Conservation (phyloP, 106 monocot genomes). For the Acorus gramineus region DNA sequence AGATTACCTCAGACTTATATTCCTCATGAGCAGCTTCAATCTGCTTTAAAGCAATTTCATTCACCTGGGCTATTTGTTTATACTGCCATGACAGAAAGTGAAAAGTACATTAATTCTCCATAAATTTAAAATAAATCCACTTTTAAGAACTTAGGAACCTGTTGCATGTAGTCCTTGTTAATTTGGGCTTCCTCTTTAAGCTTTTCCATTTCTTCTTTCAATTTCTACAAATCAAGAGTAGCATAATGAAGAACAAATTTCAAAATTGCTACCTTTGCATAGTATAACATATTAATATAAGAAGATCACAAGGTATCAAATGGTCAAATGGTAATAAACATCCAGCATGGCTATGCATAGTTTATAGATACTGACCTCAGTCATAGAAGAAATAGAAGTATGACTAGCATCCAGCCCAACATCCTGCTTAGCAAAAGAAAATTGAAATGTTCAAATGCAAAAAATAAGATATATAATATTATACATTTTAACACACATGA, state of each 20-base stretch:
- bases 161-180: slow-evolving; percentile 76
- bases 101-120: not conserved
- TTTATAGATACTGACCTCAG: too few relatives aligned
- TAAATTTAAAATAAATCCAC: not conserved
- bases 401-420: too few relatives aligned
- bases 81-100: slow-evolving; percentile 38
- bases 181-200: slow-evolving; percentile 71
- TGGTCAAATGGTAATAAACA: too few relatives aligned
- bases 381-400: too few relatives aligned
- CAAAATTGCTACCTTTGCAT: too few relatives aligned
- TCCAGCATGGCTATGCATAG: too few relatives aligned
- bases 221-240: slow-evolving; percentile 40
- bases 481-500: too few relatives aligned
- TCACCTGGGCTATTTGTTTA: slow-evolving; percentile 77
- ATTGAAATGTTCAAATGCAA: too few relatives aligned
- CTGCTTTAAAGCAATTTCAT: slow-evolving; percentile 84
- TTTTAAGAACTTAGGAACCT: slow-evolving; percentile 25
- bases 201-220: slow-evolving; percentile 66
- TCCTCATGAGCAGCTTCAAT: slow-evolving; percentile 74
- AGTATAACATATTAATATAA: too few relatives aligned
- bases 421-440: too few relatives aligned
- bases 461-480: too few relatives aligned
- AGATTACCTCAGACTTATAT: slow-evolving; percentile 61
- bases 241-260: slow-evolving; percentile 11
- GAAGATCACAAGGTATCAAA: too few relatives aligned